phyloP scores from a whole-genome alignment of 2,329 filamentous ascomycete genomes.

The Aulographum hederae region DNA sequence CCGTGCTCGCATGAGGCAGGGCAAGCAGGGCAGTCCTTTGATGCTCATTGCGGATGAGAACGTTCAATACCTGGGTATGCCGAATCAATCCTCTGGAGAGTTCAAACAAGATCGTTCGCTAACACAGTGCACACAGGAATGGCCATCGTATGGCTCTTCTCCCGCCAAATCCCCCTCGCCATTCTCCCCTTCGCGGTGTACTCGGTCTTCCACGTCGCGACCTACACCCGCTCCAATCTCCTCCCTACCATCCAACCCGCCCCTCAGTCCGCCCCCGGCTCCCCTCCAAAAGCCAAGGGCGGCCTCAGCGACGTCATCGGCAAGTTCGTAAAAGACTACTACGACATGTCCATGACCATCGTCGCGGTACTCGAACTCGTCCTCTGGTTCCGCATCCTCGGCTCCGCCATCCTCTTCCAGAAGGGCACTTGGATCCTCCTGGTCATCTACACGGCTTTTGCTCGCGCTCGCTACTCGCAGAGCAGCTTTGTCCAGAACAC shows the following conservation, averaged over 20 bases:
- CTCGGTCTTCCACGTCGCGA: slow-evolving; percentile 95
- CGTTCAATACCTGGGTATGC: slow-evolving; percentile 86
- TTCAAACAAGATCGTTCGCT: too few species aligned
- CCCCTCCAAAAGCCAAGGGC: slow-evolving; percentile 34
- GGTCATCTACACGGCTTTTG: slow-evolving; percentile 72
- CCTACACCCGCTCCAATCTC: slow-evolving; percentile 84
- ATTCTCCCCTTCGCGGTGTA: slow-evolving; percentile 91
- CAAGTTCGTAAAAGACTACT: slow-evolving; percentile 93
- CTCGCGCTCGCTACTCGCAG: slow-evolving; percentile 77
- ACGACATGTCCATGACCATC: slow-evolving; percentile 86
- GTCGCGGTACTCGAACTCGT: slow-evolving; percentile 77
- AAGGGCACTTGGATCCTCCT: slow-evolving; percentile 83
- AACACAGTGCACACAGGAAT: too few species aligned
- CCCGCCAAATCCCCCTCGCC: slow-evolving; percentile 74
- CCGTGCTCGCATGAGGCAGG: slow-evolving; percentile 63
- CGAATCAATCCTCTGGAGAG: too few species aligned
- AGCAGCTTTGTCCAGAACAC: slow-evolving; percentile 83
- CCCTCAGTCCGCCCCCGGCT: slow-evolving; percentile 30
- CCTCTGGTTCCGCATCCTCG: slow-evolving; percentile 67
- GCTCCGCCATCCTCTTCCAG: slow-evolving; percentile 72
- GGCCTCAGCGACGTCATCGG: slow-evolving; percentile 69
- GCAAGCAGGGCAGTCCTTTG: slow-evolving; percentile 37
- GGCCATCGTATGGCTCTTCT: slow-evolving; percentile 88
- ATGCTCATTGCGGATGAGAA: slow-evolving; percentile 71
- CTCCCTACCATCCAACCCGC: slow-evolving; percentile 70